Base-by-base conservation (phyloP, 768 basidiomycete genomes). In the Mycena amicta region DNA sequence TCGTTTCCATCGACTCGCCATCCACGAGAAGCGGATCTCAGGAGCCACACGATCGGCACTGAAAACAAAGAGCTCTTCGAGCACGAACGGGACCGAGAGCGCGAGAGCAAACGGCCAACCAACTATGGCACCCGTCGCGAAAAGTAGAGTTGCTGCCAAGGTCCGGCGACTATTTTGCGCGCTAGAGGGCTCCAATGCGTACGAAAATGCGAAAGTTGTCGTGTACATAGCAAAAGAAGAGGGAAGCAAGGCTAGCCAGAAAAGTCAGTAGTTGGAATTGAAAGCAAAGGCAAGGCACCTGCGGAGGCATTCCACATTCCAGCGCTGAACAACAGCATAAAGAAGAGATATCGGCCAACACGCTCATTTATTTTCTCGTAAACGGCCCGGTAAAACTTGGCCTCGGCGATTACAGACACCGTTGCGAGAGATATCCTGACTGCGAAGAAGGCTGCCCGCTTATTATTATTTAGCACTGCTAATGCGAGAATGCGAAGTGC, bases 21-120 rank as follows among this genome's bases (percentile, higher is more conserved):
- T 74, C 92, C 92, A 94, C 33, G 72, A 73, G 6, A 40, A 30
- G 39, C 71, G 77, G 26, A 71, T 70, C 46, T 79, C 72, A 3
- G 81, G 67, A 28, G 82, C 69, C 26, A 89, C 85, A 37, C 72
- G 71, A 66, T 97, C 95, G 6, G 79, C 82, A 37, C 90, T 87
- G 53, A 78, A 83, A 23, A 95, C 70, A 67, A 94, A 90, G 22
- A 98, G 76, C 70, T 98, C 93, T 70, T 98, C 97, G 46, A 92
- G 71, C 13, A 95, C 85, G 65, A 96, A 95, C 1, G 97, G 97
- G 15, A 97, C 74, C 0, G 92, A 85, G 5, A 98, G 79, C 0
- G 92, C 87, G 18, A 94, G 80, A n/a, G 92, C 80, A 71, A 99
- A 99, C 5, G 97, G 97, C 97, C 97, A 99, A 4, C 96, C 97